Evolutionary conservation across 1,284 basidiomycete species (phyloP), one percentile per base, ranked within the genome.

Genomic region (Xerocomus nothofagi): DNA sequence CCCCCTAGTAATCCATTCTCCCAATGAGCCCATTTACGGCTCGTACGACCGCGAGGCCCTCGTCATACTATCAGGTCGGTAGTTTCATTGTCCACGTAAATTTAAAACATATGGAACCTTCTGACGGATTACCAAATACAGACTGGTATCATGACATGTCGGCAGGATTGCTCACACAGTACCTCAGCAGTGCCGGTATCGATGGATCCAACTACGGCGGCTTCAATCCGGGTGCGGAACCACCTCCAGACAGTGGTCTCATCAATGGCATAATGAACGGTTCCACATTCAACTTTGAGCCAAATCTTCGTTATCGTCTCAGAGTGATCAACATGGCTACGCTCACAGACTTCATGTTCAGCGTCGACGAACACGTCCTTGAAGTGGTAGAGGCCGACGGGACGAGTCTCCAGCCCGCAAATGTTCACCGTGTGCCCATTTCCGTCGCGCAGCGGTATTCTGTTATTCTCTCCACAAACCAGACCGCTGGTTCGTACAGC

Each of bases 121-220:
- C 43, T 41, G 9, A 49, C 21, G 0, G 26, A 31, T 39, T 23
- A 14, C 24, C 15, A 6, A 41, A 12, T 30, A 6, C 39, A 70
- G 64, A 69, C 47, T 66, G 67, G 67, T 66, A 66, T 40, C 53
- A 67, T 30, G 54, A 55, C n/a, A 53, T 68, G 50, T 66, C 64
- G 3, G 50, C 55, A 9, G 67, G 66, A 39, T 39, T 70, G 21
- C 65, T 70, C 39, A 27, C 37, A 12, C 67, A 66, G 32, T 66
- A 62, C 40, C 63, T 69, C 40, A 56, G 66, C 32, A 20, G 11
- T 14, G 52, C 53, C 14, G 64, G 64, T 2, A 55, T 59, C 18
- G 67, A 67, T 9, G 61, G 53, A 6, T 60, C 59, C 17, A 67
- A 70, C 44, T 65, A 66, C 21, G 54, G 29, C 3, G 64, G 63